Conservation (phyloP, 768 basidiomycete genomes). For the Auriscalpium vulgare region DNA sequence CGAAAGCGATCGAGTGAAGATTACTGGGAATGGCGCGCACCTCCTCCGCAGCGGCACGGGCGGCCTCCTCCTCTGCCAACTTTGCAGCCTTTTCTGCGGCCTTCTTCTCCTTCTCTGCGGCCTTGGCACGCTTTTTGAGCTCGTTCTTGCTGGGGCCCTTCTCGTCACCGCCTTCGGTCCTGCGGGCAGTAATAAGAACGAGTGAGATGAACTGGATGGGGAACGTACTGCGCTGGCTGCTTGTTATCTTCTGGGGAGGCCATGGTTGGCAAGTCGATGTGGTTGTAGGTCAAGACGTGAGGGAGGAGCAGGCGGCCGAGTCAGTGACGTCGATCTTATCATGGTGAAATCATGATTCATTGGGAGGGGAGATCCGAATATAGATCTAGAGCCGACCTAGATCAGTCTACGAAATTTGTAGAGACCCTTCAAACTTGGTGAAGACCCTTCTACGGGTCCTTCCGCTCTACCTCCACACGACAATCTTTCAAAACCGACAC, state of each 20-base stretch:
- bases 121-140: conserved; percentile 86
- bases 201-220: background rate
- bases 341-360: too few species aligned
- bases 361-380: background rate
- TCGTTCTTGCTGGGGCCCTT: conserved; percentile 77
- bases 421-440: background rate
- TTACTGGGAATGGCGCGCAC: conserved; percentile 26
- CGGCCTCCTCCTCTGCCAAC: conserved; percentile 63
- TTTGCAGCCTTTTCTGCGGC: conserved; percentile 80
- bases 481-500: too few species aligned
- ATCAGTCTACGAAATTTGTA: background rate
- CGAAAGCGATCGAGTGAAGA: background rate
- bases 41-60: conserved; percentile 57
- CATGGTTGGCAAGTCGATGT: conserved; percentile 1
- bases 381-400: background rate
- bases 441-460: background rate
- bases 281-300: background rate
- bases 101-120: conserved; percentile 84
- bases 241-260: conserved; percentile 5
- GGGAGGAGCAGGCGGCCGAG: background rate
- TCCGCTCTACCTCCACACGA: background rate
- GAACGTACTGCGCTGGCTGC: background rate
- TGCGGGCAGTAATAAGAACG: too few species aligned
- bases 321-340: conserved; percentile 9
- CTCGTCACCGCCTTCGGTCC: conserved; percentile 13